Evolutionary conservation across 306 rosid genomes (phyloP).

Genomic region (Clitoria ternatea): DNA sequence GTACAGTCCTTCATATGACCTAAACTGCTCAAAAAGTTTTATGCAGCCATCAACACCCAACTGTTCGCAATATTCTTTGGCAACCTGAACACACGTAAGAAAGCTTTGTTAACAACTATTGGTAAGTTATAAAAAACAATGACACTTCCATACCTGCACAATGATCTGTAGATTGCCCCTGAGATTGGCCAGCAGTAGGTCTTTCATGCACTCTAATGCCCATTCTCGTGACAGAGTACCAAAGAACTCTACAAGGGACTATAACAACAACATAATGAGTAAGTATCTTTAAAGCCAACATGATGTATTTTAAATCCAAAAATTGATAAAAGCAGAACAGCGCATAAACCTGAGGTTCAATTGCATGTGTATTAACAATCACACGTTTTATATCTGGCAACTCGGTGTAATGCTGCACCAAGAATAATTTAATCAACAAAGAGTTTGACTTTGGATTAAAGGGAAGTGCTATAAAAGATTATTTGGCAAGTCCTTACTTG

Average conservation of each 20-base stretch:
- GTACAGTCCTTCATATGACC: constrained; percentile 94
- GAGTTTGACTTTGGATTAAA: neutral
- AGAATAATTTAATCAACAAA: constrained; percentile 20
- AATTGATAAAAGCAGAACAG: constrained; percentile 20
- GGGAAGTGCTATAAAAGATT: constrained; percentile 1
- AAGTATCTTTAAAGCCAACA: neutral
- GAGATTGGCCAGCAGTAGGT: constrained; percentile 86
- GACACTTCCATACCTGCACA: constrained; percentile 69
- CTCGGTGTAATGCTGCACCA: constrained; percentile 96
- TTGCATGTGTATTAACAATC: constrained; percentile 98
- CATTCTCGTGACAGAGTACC: constrained; percentile 93
- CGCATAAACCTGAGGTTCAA: constrained; percentile 90
- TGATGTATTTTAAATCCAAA: neutral
- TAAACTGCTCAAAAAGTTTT: constrained; percentile 94
- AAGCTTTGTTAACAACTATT: constrained; percentile 20
- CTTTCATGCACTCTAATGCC: constrained; percentile 99
- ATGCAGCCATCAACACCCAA: constrained; percentile 92
- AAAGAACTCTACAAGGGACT: constrained; percentile 95
- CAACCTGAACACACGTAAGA: constrained; percentile 60
- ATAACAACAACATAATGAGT: constrained; percentile 34
- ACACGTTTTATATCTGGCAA: constrained; percentile 94
- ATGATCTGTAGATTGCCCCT: constrained; percentile 97
- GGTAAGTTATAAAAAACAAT: neutral
- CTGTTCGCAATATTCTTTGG: constrained; percentile 97
- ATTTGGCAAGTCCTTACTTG: constrained; percentile 58